Conservation (phyloP, 768 basidiomycete genomes). For the Tricholoma hemisulphureum region DNA sequence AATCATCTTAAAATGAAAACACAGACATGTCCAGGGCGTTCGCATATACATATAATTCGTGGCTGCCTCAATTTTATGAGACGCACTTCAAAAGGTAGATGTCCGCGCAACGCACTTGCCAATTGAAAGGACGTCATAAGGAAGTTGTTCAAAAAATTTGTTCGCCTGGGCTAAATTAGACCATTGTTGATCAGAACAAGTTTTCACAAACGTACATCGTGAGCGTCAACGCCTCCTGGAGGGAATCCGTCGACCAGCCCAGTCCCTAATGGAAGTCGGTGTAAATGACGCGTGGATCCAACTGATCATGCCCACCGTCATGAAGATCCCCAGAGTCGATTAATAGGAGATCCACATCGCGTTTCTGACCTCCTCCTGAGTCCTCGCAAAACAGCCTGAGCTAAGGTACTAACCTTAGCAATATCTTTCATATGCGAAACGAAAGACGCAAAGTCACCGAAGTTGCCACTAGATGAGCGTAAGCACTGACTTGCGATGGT, state of each 20-base stretch:
- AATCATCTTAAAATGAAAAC: not conserved
- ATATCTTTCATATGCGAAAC: conserved; percentile 77
- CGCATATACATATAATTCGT: conserved; percentile 77
- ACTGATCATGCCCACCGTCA: conserved; percentile 45
- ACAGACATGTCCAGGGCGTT: conserved; percentile 65
- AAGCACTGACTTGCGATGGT: not conserved
- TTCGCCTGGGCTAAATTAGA: conserved; percentile 51
- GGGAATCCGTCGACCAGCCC: conserved; percentile 78
- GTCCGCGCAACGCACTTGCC: conserved; percentile 60
- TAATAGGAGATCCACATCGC: conserved; percentile 79
- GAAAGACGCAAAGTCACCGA: conserved; percentile 88
- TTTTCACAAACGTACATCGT: conserved; percentile 48
- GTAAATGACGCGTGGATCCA: not conserved
- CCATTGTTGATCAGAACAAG: not conserved
- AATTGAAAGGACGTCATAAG: conserved; percentile 81
- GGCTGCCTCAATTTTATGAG: conserved; percentile 38
- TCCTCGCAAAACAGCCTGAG: not conserved
- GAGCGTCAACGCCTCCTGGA: conserved; percentile 66
- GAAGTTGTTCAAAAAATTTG: conserved; percentile 66
- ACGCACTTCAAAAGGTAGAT: not conserved
- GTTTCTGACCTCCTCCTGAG: conserved; percentile 35
- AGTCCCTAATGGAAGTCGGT: conserved; percentile 46
- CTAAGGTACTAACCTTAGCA: conserved; percentile 46
- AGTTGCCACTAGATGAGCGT: conserved; percentile 44
- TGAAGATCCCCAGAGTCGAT: conserved; percentile 82